A percentile compares a stretch with the other conserved stretches of the same genome.
Evolutionary conservation across 148 eudicot species (phyloP).

Genomic region (Vaccinium vitisidaea): DNA sequence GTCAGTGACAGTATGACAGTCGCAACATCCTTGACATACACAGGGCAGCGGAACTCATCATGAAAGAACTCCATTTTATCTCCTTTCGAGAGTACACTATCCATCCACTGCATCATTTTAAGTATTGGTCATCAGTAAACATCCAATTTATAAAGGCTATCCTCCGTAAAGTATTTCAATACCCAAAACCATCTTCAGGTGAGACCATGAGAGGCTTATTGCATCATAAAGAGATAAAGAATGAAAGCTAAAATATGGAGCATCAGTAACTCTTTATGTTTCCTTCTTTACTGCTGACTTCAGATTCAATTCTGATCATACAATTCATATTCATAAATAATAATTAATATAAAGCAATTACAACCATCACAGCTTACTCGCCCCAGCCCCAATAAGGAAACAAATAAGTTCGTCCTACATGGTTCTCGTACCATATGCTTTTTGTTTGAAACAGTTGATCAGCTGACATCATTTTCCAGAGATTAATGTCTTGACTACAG

Average conservation of each 20-base stretch:
- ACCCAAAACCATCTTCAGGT: constrained; percentile 1
- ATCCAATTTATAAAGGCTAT: background rate
- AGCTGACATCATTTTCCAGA: background rate
- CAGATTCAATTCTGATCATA: background rate
- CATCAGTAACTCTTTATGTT: background rate
- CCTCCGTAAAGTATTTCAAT: background rate
- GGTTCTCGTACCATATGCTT: background rate
- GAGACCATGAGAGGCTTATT: background rate
- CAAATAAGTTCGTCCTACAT: background rate
- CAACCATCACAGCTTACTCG: background rate
- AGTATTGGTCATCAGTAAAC: constrained; percentile 3
- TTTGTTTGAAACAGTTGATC: background rate
- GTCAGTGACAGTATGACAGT: constrained; percentile 47
- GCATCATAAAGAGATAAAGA: background rate
- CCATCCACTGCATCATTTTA: constrained; percentile 69
- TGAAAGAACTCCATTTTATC: constrained; percentile 57
- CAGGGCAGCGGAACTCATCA: constrained; percentile 92
- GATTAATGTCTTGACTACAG: background rate
- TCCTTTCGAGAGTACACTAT: constrained; percentile 71
- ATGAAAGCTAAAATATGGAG: background rate
- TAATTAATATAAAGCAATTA: background rate
- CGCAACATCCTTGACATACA: constrained; percentile 81
- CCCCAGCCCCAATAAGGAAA: background rate
- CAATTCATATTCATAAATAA: background rate
- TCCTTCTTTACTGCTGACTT: background rate